Evolutionary conservation across 2,329 filamentous ascomycete species (phyloP).

Genomic region (Fusarium haematococcum): DNA sequence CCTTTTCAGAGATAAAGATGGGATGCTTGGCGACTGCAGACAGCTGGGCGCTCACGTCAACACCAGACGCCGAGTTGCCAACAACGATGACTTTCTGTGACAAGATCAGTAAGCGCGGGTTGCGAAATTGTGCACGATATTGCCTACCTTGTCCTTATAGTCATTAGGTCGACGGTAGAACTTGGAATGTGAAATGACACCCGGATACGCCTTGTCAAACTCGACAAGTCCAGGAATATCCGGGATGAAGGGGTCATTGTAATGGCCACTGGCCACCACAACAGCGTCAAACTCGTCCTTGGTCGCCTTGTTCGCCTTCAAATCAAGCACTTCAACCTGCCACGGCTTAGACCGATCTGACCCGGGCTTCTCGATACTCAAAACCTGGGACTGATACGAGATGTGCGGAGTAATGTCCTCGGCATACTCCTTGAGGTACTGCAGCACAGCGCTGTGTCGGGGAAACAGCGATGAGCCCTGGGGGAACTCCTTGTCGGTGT

Average conservation of each 20-base stretch:
- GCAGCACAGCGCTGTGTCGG: slow-evolving; percentile 69
- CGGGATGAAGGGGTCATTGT: slow-evolving; percentile 70
- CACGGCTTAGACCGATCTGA: slow-evolving; percentile 46
- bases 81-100: slow-evolving; percentile 74
- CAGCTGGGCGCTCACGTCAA: slow-evolving; percentile 77
- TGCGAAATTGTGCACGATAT: no score
- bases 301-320: slow-evolving; percentile 40
- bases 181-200: slow-evolving; percentile 72
- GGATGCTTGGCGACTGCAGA: slow-evolving; percentile 63
- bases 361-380: slow-evolving; percentile 51
- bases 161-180: slow-evolving; percentile 66
- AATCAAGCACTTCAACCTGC: slow-evolving; percentile 56
- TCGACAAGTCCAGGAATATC: slow-evolving; percentile 65
- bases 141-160: slow-evolving; percentile 48
- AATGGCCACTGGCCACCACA: slow-evolving; percentile 72
- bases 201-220: slow-evolving; percentile 64
- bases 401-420: slow-evolving; percentile 69
- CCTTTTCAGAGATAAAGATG: slow-evolving; percentile 67
- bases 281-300: slow-evolving; percentile 68
- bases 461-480: slow-evolving; percentile 74
- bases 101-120: neutral
- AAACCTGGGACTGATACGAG: slow-evolving; percentile 71
- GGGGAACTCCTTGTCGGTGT: slow-evolving; percentile 71
- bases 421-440: slow-evolving; percentile 75
- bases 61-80: slow-evolving; percentile 77